phyloP scores from a whole-genome alignment of 345 rosid genomes.

The Clarkia xantiana region DNA sequence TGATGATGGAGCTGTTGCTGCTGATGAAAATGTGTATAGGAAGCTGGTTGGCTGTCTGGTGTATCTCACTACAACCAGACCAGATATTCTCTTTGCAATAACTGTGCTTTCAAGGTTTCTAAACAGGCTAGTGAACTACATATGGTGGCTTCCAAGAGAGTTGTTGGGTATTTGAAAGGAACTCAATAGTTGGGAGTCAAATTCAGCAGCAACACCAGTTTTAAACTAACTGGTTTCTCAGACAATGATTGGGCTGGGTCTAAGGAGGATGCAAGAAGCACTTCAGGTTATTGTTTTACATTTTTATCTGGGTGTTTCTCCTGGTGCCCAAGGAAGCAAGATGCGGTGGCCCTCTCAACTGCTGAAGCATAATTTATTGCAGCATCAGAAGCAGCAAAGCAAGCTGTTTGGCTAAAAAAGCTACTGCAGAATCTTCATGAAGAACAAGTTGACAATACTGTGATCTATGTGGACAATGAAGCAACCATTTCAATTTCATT shows the following conservation, averaged over 20 bases:
- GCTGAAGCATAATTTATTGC: neutral
- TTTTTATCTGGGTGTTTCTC: neutral
- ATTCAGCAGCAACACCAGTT: neutral
- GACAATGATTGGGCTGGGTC: neutral
- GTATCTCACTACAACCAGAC: neutral
- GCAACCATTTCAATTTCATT: too few species aligned
- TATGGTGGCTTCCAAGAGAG: neutral
- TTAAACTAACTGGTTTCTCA: neutral
- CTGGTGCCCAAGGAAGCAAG: neutral
- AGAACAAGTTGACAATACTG: too few species aligned
- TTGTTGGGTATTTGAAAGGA: neutral
- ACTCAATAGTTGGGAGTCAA: neutral
- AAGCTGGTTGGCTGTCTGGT: neutral
- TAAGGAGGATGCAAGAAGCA: neutral
- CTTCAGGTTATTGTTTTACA: neutral
- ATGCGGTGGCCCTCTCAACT: neutral
- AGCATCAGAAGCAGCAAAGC: neutral
- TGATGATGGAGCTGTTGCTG: neutral
- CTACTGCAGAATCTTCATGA: neutral
- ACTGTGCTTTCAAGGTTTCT: neutral
- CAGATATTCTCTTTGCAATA: neutral
- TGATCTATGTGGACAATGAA: too few species aligned
- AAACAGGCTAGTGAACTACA: neutral
- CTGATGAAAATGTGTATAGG: neutral
- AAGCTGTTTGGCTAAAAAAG: neutral